These are phyloP conservation scores for Wickerhamomyces bisporus DNA, from an alignment of 805 yeast genomes.

Conservation along the genomic window DNA sequence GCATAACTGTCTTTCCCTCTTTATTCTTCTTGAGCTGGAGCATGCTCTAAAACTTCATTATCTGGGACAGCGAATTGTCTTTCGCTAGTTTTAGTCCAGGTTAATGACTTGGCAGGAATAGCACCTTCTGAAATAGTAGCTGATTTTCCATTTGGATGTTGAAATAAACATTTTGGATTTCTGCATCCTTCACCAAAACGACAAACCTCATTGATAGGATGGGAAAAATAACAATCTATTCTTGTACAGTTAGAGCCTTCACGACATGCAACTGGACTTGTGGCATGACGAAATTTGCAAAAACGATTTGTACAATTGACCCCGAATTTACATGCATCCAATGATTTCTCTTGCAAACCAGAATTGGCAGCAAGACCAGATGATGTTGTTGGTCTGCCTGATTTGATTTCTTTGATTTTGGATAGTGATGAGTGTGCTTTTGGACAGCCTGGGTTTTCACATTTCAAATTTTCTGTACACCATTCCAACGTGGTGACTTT, in stretches of 20 bases:
- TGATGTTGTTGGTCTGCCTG: constrained; percentile 12
- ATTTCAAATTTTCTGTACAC: constrained; percentile 69
- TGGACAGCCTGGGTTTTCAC: constrained; percentile 56
- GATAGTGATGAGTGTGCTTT: constrained; percentile 83
- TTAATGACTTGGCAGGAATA: constrained; percentile 14
- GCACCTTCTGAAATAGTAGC: constrained; percentile 13
- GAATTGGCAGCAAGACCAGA: constrained; percentile 11
- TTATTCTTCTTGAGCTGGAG: constrained; percentile 42
- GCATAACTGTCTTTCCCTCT: not conserved
- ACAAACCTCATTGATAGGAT: constrained; percentile 76
- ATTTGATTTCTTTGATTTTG: constrained; percentile 32
- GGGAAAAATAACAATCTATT: constrained; percentile 76
- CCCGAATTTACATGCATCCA: constrained; percentile 84
- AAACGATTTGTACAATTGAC: constrained; percentile 66
- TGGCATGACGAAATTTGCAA: constrained; percentile 85
- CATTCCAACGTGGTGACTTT: constrained; percentile 63
- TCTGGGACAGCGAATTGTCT: constrained; percentile 78
- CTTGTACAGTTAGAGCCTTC: constrained; percentile 76
- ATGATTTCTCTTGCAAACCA: constrained; percentile 40
- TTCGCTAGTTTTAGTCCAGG: constrained; percentile 41
- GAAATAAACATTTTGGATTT: constrained; percentile 64
- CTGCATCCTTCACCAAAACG: constrained; percentile 74
- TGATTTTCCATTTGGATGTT: constrained; percentile 77
- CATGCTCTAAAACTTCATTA: constrained; percentile 65
- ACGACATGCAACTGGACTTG: constrained; percentile 68